Evolutionary conservation across 495 filamentous ascomycete genomes (phyloP), one percentile per base, ranked within the genome.

Genomic region (Daldinia grandis): DNA sequence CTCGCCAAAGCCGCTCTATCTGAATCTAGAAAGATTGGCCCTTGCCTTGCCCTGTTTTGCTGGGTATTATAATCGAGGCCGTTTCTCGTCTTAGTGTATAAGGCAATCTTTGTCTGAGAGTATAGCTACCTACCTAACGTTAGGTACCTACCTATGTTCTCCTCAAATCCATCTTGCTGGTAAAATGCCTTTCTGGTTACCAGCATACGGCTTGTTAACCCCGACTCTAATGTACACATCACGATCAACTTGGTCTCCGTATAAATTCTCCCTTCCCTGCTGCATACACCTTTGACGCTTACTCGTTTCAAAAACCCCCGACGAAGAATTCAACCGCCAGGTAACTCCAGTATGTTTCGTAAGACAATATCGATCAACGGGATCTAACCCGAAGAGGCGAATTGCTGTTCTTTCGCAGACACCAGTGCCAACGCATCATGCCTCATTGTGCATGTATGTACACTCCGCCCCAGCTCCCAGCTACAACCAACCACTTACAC

Each of bases 361-460:
- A 65, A 69, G 56, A 73, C 69, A 38, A 56, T 50, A 64, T 62
- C 42, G 70, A 73, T 73, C 70, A 73, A 64, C 70, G 61, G 70
- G 62, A 58, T 62, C 65, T 73, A 73, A 69, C 70, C 70, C 42
- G 37, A 71, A 74, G 33, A 53, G 64, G 68, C 55, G 62, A 69
- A 64, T 71, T 59, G 58, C 63, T 60, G 53, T 73, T 74, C 64
- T 68, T 30, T 68, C 69, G 47, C 72, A 71, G 68, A 66, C 55
- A 60, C 58, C 50, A 51, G 38, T 68, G 68, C 72, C 65, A 71
- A 50, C 69, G 54, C 68, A 71, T 71, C 66, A 74, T 74, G 71
- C 68, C 51, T 70, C 51, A 59, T 53, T 60, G 71, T 70, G 61
- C 67, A 63, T 60, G 49, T 61, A 73, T 66, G 57, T 71, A 64